Evolutionary conservation across 192 early-diverging fungal genomes (phyloP), one percentile per base, ranked within the genome.

Genomic region (Coemansia sp.): DNA sequence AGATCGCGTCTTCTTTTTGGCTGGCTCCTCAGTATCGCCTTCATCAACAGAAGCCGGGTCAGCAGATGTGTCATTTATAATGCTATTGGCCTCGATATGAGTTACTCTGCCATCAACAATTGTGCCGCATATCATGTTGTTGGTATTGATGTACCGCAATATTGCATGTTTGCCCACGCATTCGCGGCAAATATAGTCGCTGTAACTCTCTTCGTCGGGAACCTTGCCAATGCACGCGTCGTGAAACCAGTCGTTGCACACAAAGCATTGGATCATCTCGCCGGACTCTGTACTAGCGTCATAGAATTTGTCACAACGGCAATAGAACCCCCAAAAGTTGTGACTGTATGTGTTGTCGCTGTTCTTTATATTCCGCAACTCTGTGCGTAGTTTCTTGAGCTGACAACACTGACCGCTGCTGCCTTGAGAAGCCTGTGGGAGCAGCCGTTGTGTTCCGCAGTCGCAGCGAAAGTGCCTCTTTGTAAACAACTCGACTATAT

Each of bases 191-290:
- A 83, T 66, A 37, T 78, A 75, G 58, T 68, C 68, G 36, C 60
- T 75, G 47, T 66, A 71, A 23, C 44, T 44, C 22, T 58, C 59
- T 47, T 62, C 75, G 31, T 44, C 54, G 21, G 78, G 71, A 51
- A 87, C 77, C 44, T 81, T 64, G 28, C 86, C 87, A 49, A 93
- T 88, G 56, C 91, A 92, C 4, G 68, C 73, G 34, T 89, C 85
- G 68, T 90, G 89, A 62, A 82, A 90, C 93, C 90, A 93, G 73
- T 93, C 94, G 66, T 94, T 89, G 73, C 95, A 98, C 1, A 91
- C 50, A 20, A 87, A 73, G 62, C 95, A 98, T 81, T 96, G 88
- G 9, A 87, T 60, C 95, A 98, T 98, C 46, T 82, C 80, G 12
- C 77, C 83, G 17, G 87, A 78, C 58, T 94, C 93, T 25, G 67